Conservation (phyloP, 2,329 filamentous ascomycete species). For the Penicillium sp. region DNA sequence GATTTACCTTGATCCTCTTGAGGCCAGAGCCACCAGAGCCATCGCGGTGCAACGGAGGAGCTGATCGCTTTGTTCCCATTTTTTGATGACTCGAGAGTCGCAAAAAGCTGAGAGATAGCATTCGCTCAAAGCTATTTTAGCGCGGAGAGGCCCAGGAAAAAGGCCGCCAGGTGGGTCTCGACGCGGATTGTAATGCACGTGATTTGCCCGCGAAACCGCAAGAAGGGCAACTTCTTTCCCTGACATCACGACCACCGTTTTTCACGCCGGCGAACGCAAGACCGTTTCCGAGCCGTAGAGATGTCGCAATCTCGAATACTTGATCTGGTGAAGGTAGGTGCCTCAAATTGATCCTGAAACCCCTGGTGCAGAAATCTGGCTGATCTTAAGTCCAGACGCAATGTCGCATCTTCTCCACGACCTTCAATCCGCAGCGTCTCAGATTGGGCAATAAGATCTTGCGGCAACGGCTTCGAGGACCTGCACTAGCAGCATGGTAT, state of each 20-base stretch:
- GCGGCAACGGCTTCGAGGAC: constrained; percentile 80
- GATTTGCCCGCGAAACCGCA: constrained; percentile 3
- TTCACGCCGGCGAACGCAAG: not conserved
- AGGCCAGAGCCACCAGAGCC: not conserved
- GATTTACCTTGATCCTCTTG: constrained; percentile 19
- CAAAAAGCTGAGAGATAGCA: not conserved
- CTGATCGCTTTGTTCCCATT: constrained; percentile 27
- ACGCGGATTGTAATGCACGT: not conserved
- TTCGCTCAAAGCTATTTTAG: no score
- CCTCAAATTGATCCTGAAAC: not conserved
- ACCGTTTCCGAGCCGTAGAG: constrained; percentile 3
- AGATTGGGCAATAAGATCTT: constrained; percentile 89
- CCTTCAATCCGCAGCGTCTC: constrained; percentile 76
- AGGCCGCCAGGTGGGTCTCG: not conserved
- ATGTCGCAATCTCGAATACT: constrained; percentile 49
- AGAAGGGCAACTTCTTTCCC: not conserved
- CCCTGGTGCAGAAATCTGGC: not conserved
- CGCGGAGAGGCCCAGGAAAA: not conserved
- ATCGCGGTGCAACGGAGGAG: not conserved
- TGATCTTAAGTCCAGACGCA: constrained; percentile 55
- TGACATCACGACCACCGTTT: not conserved
- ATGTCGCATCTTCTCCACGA: constrained; percentile 86
- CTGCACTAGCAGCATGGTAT: constrained; percentile 79
- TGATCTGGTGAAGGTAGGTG: constrained; percentile 71
- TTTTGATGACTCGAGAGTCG: no score